Percentiles rank a stretch among this genome's conserved stretches.
These are phyloP conservation scores for Fusarium pseudonygamai DNA, from an alignment of 2,329 filamentous ascomycete genomes.

Conservation along the genomic window DNA sequence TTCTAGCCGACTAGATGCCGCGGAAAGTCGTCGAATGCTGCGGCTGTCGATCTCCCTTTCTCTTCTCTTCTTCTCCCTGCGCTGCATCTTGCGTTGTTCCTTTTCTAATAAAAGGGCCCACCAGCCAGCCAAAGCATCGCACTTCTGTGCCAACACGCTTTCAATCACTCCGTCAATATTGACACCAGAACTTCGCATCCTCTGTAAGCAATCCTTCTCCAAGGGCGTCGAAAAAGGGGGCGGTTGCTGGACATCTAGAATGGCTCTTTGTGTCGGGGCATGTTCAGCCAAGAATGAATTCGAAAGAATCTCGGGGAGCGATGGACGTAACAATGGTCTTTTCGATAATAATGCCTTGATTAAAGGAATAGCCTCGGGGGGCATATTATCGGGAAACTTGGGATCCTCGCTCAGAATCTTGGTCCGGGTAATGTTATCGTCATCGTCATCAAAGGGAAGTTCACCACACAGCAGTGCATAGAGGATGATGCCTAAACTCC, in stretches of 20 bases:
- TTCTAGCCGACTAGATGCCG: conserved; percentile 87
- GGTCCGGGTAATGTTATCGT: conserved; percentile 85
- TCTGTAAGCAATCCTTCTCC: conserved; percentile 89
- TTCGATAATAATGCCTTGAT: conserved; percentile 88
- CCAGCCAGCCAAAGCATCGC: conserved; percentile 92
- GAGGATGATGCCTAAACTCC: conserved; percentile 86
- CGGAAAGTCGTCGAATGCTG: conserved; percentile 83
- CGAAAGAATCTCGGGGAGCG: conserved; percentile 83
- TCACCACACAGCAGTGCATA: conserved; percentile 86
- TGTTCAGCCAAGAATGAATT: conserved; percentile 90
- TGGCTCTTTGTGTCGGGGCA: conserved; percentile 87
- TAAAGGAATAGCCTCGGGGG: conserved; percentile 79
- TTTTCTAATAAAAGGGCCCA: conserved; percentile 96
- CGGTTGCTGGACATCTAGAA: conserved; percentile 82
- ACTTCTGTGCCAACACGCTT: conserved; percentile 88
- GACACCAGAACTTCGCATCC: conserved; percentile 93
- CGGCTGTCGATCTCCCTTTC: conserved; percentile 86
- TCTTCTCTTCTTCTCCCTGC: conserved; percentile 82
- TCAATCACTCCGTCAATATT: conserved; percentile 95
- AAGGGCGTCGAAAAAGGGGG: conserved; percentile 85
- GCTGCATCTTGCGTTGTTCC: conserved; percentile 84
- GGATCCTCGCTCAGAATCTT: conserved; percentile 89
- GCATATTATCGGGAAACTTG: conserved; percentile 81
- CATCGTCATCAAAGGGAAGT: conserved; percentile 95
- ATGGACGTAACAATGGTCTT: conserved; percentile 83